Conservation (phyloP, 1,284 basidiomycete genomes). For the Trametes hirsuta region DNA sequence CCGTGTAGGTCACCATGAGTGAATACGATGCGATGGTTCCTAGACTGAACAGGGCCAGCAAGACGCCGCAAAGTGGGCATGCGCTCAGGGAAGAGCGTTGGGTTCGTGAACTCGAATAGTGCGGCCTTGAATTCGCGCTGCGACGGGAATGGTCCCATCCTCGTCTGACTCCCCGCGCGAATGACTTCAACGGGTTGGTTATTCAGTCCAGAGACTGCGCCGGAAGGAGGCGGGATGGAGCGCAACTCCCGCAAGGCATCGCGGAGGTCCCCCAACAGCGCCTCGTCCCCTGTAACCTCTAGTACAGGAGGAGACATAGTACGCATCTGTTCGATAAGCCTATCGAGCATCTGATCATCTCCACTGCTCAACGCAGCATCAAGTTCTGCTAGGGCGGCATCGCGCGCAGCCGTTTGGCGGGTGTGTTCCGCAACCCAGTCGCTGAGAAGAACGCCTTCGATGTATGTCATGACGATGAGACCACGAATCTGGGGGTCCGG, state of each 20-base stretch:
- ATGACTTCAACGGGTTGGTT: background rate
- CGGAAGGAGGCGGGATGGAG: background rate
- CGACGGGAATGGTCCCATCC: background rate
- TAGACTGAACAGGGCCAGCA: constrained; percentile 3
- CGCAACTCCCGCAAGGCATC: constrained; percentile 4
- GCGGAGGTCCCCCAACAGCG: constrained; percentile 2
- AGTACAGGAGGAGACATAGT: background rate
- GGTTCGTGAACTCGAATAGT: background rate
- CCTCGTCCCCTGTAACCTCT: background rate
- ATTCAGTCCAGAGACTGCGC: background rate
- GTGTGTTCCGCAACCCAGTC: constrained; percentile 1
- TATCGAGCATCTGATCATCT: background rate
- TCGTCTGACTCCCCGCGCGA: background rate
- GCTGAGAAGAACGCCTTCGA: background rate
- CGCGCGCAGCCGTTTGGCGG: background rate
- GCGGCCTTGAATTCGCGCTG: constrained; percentile 9
- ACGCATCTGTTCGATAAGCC: background rate
- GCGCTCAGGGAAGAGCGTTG: background rate
- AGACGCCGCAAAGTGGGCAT: constrained; percentile 3
- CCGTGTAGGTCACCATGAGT: constrained; percentile 16
- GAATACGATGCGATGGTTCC: constrained; percentile 8
- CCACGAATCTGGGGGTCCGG: background rate
- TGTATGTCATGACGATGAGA: constrained; percentile 1
- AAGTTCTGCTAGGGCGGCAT: background rate
- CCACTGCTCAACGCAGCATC: background rate